Evolutionary conservation across 305 asterid species (phyloP).

Genomic region (Fraxinus xanthoxyloides): DNA sequence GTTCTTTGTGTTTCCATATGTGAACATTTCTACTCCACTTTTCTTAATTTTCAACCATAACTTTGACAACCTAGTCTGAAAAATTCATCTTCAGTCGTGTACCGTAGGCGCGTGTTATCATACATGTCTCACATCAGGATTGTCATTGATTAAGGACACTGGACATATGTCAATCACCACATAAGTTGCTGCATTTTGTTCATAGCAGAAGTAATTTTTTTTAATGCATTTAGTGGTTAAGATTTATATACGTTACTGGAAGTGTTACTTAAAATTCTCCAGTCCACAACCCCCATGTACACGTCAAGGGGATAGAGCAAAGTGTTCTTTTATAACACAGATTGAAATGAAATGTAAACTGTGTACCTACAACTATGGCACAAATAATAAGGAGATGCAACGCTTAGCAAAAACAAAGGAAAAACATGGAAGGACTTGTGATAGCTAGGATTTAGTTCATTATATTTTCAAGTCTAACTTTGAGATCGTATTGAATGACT

Average conservation of each 20-base stretch:
- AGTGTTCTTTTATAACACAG: neutral
- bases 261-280: neutral
- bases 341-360: neutral
- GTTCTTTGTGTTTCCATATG: neutral
- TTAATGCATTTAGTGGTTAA: neutral
- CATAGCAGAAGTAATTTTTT: neutral
- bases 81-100: neutral
- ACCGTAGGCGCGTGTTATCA: neutral
- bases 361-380: neutral
- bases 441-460: neutral
- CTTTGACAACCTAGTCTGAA: neutral
- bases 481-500: neutral
- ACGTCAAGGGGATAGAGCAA: neutral
- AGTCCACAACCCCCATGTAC: neutral
- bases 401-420: neutral
- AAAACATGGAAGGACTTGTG: neutral
- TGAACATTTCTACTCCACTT: neutral
- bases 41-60: neutral
- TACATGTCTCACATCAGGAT: neutral
- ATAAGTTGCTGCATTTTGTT: neutral
- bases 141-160: neutral
- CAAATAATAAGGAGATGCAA: neutral
- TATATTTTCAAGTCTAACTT: neutral
- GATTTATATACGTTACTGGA: neutral
- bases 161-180: neutral